phyloP scores from a whole-genome alignment of 805 yeast genomes.

The Kodamaea kakaduensis region DNA sequence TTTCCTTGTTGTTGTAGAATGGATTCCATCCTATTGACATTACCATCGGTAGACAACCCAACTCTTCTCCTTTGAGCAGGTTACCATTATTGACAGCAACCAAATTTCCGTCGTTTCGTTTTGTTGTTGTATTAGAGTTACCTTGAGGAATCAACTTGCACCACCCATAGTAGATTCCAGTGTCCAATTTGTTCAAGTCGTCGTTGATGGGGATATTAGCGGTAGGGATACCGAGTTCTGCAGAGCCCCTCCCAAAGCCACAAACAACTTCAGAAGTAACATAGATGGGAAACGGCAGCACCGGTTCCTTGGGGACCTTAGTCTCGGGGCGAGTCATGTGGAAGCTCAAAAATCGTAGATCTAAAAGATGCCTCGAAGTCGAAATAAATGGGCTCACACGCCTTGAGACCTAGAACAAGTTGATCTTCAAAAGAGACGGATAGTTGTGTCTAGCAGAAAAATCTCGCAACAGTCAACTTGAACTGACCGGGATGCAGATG shows the following conservation, averaged over 20 bases:
- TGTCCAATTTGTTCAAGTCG: slow-evolving; percentile 38
- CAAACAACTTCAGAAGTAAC: slow-evolving; percentile 50
- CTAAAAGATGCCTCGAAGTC: no score
- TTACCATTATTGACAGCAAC: slow-evolving; percentile 59
- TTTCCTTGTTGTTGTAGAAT: slow-evolving; percentile 71
- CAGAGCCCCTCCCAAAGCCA: slow-evolving; percentile 95
- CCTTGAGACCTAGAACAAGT: no score
- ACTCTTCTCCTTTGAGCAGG: slow-evolving; percentile 39
- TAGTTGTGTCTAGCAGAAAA: no score
- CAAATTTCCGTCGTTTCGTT: slow-evolving; percentile 23
- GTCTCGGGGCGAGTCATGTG: slow-evolving; percentile 40
- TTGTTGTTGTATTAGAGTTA: slow-evolving; percentile 8
- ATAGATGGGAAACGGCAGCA: slow-evolving; percentile 49
- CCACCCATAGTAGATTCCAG: slow-evolving; percentile 93
- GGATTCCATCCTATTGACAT: slow-evolving; percentile 97
- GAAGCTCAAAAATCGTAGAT: no score
- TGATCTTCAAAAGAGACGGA: no score
- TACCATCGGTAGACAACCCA: slow-evolving; percentile 72
- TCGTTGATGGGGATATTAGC: slow-evolving; percentile 76
- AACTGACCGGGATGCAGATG: no score
- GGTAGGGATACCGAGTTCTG: slow-evolving; percentile 92
- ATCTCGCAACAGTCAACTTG: no score
- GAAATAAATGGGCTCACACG: no score
- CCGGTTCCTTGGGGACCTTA: slow-evolving; percentile 40
- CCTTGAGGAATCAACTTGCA: slow-evolving; percentile 31